Evolutionary conservation across 1,139 yeast species (phyloP).

Genomic region (Arxiozyma slooffiae): DNA sequence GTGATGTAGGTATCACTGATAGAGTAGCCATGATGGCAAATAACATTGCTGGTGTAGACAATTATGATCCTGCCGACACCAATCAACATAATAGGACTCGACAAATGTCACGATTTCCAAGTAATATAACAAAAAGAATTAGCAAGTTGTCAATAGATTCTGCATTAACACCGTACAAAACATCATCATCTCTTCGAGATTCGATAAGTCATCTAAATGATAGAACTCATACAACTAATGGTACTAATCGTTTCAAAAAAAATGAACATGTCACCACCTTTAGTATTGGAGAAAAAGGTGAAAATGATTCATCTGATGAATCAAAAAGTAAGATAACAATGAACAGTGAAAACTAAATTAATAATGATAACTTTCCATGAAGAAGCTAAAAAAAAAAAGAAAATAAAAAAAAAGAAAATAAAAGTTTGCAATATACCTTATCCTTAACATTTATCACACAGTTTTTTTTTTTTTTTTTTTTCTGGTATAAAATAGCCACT

Average conservation of each 20-base stretch:
- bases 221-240: neutral
- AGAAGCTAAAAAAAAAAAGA: too few species aligned
- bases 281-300: neutral
- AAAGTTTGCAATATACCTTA: too few species aligned
- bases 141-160: neutral
- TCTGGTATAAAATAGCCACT: too few species aligned
- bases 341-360: too few species aligned
- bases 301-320: neutral
- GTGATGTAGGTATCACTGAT: conserved; percentile 33
- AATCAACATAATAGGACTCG: neutral
- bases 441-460: too few species aligned
- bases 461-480: too few species aligned
- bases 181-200: neutral
- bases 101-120: neutral
- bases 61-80: conserved; percentile 5
- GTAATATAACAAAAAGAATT: neutral
- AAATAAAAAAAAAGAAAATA: too few species aligned
- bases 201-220: neutral
- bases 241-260: neutral
- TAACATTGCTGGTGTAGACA: conserved; percentile 35
- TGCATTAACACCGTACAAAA: neutral
- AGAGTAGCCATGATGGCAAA: conserved; percentile 35
- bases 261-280: neutral
- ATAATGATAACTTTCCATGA: too few species aligned
- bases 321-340: too few species aligned